Evolutionary conservation across 2,329 filamentous ascomycete species (phyloP).

Genomic region (Phialocephala subalpina): DNA sequence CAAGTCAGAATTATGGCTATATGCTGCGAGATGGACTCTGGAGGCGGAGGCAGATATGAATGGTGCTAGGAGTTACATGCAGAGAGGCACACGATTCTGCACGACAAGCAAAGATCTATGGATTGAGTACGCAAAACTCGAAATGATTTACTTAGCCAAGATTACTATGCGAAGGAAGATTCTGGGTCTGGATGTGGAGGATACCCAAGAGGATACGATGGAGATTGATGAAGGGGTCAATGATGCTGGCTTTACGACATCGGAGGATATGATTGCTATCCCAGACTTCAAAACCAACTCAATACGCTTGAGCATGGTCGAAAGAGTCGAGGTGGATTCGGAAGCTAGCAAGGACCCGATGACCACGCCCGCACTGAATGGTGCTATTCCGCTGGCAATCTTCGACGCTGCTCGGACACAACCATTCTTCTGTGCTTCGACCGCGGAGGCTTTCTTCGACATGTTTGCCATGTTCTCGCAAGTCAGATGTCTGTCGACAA

Average conservation of each 20-base stretch:
- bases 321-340: slow-evolving; percentile 61
- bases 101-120: slow-evolving; percentile 77
- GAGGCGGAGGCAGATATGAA: slow-evolving; percentile 88
- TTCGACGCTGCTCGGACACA: slow-evolving; percentile 88
- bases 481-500: slow-evolving; percentile 68
- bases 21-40: slow-evolving; percentile 79
- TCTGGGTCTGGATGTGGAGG: slow-evolving; percentile 64
- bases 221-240: slow-evolving; percentile 55
- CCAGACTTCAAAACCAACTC: slow-evolving; percentile 54
- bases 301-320: slow-evolving; percentile 56
- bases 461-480: slow-evolving; percentile 76
- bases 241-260: slow-evolving; percentile 35
- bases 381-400: slow-evolving; percentile 92
- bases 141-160: slow-evolving; percentile 90
- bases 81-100: slow-evolving; percentile 90
- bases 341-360: slow-evolving; percentile 45
- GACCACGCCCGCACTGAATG: slow-evolving; percentile 82
- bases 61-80: slow-evolving; percentile 84
- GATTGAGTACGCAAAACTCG: slow-evolving; percentile 88
- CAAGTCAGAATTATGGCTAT: slow-evolving; percentile 84
- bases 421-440: slow-evolving; percentile 69
- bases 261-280: slow-evolving; percentile 64
- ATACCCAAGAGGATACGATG: slow-evolving; percentile 50
- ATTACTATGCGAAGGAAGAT: slow-evolving; percentile 78
- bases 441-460: slow-evolving; percentile 81